These are phyloP conservation scores for Heteromeles arbutifolia DNA, from an alignment of 306 rosid genomes.

Conservation along the genomic window DNA sequence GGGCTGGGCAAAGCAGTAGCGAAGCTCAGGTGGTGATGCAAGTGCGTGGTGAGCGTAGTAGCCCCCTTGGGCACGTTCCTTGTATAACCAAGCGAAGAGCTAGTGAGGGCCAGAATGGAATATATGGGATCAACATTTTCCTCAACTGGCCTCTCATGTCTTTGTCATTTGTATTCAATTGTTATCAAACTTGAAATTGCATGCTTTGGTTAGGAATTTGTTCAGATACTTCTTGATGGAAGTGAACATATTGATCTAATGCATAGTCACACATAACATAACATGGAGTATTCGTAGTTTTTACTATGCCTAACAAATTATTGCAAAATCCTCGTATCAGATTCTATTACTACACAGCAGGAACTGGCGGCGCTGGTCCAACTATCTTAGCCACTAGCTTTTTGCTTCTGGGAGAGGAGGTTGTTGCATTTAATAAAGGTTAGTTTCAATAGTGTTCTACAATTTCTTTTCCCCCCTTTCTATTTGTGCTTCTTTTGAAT, in stretches of 20 bases:
- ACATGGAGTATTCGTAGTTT: no score
- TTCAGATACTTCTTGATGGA: neutral
- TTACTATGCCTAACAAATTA: slow-evolving; percentile 6
- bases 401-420: slow-evolving; percentile 91
- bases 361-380: slow-evolving; percentile 97
- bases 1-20: no score
- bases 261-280: neutral
- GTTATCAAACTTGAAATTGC: neutral
- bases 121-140: neutral
- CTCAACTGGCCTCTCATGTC: neutral
- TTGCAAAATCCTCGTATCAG: slow-evolving; percentile 35
- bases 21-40: no score
- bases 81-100: no score
- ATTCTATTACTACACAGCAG: slow-evolving; percentile 91
- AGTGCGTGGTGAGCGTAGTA: no score
- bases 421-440: slow-evolving; percentile 85
- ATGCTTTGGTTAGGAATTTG: neutral
- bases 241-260: neutral
- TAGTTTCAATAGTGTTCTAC: slow-evolving; percentile 18
- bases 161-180: neutral
- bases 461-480: slow-evolving; percentile 9
- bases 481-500: slow-evolving; percentile 16
- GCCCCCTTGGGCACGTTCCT: no score
- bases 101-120: no score
- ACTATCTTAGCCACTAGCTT: slow-evolving; percentile 89